These are phyloP conservation scores for Alternaria longipes DNA, from an alignment of 2,329 filamentous ascomycete genomes.

Conservation along the genomic window DNA sequence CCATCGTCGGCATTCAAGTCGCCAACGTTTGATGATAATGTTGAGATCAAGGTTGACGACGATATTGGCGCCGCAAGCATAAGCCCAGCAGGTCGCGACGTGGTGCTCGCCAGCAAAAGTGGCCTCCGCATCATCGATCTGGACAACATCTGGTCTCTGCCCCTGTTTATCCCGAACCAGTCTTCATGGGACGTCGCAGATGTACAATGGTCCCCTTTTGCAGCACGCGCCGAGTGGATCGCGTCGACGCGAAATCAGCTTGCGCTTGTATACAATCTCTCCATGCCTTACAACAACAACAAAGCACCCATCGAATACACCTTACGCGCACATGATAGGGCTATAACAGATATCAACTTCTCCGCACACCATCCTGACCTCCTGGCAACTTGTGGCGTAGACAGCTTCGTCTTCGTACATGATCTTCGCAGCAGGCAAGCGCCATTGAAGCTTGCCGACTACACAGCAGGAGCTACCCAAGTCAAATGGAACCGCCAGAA, in stretches of 20 bases:
- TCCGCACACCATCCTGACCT: slow-evolving; percentile 91
- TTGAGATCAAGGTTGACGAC: slow-evolving; percentile 82
- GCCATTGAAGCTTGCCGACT: slow-evolving; percentile 75
- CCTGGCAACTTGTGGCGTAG: slow-evolving; percentile 88
- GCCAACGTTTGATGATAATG: slow-evolving; percentile 85
- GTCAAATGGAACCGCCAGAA: slow-evolving; percentile 94
- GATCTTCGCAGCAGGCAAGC: slow-evolving; percentile 70
- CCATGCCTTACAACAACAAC: slow-evolving; percentile 58
- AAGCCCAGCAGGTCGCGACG: slow-evolving; percentile 87
- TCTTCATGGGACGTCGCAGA: slow-evolving; percentile 95
- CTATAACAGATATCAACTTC: slow-evolving; percentile 97
- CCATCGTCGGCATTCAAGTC: slow-evolving; percentile 75
- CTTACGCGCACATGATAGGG: slow-evolving; percentile 82
- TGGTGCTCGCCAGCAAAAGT: slow-evolving; percentile 85
- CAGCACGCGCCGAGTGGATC: slow-evolving; percentile 89
- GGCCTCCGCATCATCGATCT: slow-evolving; percentile 92
- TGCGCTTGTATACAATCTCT: slow-evolving; percentile 92
- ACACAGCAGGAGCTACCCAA: slow-evolving; percentile 92
- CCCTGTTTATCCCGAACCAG: slow-evolving; percentile 83
- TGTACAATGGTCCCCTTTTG: slow-evolving; percentile 96
- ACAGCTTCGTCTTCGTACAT: slow-evolving; percentile 94
- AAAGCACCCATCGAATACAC: slow-evolving; percentile 89
- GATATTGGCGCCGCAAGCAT: slow-evolving; percentile 88
- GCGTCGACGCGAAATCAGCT: slow-evolving; percentile 95
- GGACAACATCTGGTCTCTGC: slow-evolving; percentile 86